Evolutionary conservation across 1,139 yeast species (phyloP), one percentile per base, ranked within the genome.

Genomic region (Protomyces arabidopsidicola): DNA sequence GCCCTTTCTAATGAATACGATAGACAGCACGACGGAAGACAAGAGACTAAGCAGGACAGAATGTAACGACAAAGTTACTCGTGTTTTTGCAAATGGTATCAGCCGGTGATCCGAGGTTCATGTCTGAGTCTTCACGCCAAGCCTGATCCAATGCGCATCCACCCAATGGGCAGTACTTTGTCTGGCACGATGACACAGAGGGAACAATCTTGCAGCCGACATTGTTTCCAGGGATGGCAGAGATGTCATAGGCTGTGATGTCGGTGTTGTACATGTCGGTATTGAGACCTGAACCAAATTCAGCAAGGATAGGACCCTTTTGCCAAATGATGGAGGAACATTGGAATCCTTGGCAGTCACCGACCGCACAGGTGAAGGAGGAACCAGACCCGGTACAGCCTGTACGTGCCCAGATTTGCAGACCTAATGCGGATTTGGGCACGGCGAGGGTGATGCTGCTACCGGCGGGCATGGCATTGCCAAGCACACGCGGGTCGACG

Each of bases 181-280:
- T 58, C 52, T 52, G 52, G 16, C 62, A 58, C 35, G 62, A 52
- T 22, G 62, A 51, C 2, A 35, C 34, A 9, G 62, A 58, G 14
- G 62, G 62, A n/a, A 58, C 62, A 31, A 58, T 58, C 56, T 58
- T 52, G 45, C 42, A 55, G 34, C 62, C 62, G 53, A 34, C 27
- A n/a, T 58, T 58, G 62, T 58, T 58, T 6, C 62, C 62, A n/a
- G 62, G 62, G 24, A 58, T 58, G 45, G 56, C 62, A 22, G 62
- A 58, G 56, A 58, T 58, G 56, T 58, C 62, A 42, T 58, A 58
- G 34, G 62, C 62, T 14, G 62, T 58, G 56, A 58, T 58, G 34
- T 50, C 62, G 45, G 62, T 58, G 56, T 58, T 42, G 62, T 58
- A 58, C 38, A 45, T 45, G 55, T 52, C 56, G 8, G 62, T 58